Evolutionary conservation across 768 basidiomycete genomes (phyloP), one percentile per base, ranked within the genome.

Genomic region (Leccinum subtestaceum): DNA sequence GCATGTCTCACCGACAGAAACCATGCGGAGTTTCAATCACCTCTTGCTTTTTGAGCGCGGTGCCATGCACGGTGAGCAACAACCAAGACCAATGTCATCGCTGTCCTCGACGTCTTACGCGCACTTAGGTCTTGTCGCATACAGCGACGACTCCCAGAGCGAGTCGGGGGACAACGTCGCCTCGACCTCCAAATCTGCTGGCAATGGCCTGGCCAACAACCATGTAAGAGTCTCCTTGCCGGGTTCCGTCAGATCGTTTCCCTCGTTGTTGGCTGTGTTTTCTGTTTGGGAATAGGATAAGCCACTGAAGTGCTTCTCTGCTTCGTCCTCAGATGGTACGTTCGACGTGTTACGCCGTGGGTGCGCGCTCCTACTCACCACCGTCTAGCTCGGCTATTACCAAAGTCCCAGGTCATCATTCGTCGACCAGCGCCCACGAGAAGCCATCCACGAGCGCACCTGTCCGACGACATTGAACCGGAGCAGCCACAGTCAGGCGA

Each of bases 251-350:
- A 63, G 57, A 62, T 74, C 74, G 79, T 84, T 87, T 86, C 83
- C 84, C 85, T 84, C 77, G 80, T 81, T 82, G 77, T 76, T 84
- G 77, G 82, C 80, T 78, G 71, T 72, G 73, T 76, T 81, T 85
- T 85, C 81, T 77, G 72, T 77, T 75, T 81, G 69, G 84, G 68
- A 84, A 77, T 80, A 88, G 87, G 86, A 85, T 78, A 80, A 78
- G 68, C 74, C 76, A 72, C 72, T 76, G 66, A 84, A 80, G 70
- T 51, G 59, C 9, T 17, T 57, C 38, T 61, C 63, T 60, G 23
- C 63, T 62, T 65, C 65, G 43, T 61, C 60, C 25, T 61, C 72
- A 74, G 73, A 74, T 59, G 54, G 73, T 74, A 54, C 15, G 72
- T 66, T 23, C 15, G 27, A 12, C 29, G 4, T 59, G 2, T 13